These are phyloP conservation scores for Calonectria montana DNA, from an alignment of 2,329 filamentous ascomycete species.

Conservation along the genomic window DNA sequence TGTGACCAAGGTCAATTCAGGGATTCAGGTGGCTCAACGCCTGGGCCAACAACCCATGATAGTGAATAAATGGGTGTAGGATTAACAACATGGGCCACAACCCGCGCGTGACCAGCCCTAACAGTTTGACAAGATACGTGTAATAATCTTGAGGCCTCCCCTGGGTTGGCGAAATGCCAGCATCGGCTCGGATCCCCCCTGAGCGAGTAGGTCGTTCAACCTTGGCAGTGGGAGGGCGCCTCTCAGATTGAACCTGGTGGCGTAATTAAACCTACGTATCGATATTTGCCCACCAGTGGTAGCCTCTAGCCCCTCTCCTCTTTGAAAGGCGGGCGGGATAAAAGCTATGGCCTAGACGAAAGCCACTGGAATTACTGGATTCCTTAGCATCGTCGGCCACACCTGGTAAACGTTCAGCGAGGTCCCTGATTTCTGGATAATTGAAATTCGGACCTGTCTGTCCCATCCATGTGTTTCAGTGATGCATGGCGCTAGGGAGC, in stretches of 20 bases:
- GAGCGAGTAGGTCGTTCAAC: not conserved
- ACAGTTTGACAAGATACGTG: not conserved
- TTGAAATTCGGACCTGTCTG: conserved; percentile 15
- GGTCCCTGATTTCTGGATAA: conserved; percentile 6
- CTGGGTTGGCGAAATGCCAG: not conserved
- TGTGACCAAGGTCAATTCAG: not conserved
- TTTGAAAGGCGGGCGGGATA: not conserved
- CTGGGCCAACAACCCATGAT: not conserved
- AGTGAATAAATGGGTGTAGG: not conserved
- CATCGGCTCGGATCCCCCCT: not conserved
- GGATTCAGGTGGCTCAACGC: not conserved
- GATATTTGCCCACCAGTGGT: conserved; percentile 8
- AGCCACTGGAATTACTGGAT: not conserved
- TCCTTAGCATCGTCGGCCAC: not conserved
- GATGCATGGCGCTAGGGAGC: conserved; percentile 19
- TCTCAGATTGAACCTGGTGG: conserved; percentile 9
- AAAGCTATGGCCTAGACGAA: not conserved
- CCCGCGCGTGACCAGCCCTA: not conserved
- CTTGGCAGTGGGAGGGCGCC: not conserved
- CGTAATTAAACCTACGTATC: conserved; percentile 22
- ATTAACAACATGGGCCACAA: not conserved
- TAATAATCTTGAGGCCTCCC: not conserved
- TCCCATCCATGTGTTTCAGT: conserved; percentile 33
- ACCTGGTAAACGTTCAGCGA: not conserved
- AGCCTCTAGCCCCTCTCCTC: conserved; percentile 6